Base-by-base conservation (phyloP, 768 basidiomycete species). In the Cyathus striatus region DNA sequence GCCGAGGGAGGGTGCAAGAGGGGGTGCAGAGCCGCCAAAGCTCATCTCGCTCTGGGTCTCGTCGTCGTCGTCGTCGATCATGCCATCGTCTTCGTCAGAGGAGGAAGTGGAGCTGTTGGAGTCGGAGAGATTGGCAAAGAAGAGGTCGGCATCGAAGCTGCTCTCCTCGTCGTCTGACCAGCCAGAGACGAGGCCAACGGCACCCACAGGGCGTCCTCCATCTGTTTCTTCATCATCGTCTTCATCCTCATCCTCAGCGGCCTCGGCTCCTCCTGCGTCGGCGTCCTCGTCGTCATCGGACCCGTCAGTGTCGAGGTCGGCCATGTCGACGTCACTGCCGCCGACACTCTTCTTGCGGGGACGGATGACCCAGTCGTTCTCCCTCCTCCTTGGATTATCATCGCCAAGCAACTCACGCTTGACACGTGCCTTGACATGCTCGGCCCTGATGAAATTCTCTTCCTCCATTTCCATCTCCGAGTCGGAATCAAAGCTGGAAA, bases 111-210 rank as follows among this genome's bases (percentile, higher is more conserved):
- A 57, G 37, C 47, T 41, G 25, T 72, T 75, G 1, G 73, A 61
- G 53, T 78, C 86, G 26, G 80, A 79, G 32, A 90, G 75, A 55
- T 88, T 84, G 43, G 83, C 79, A 54, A 91, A 90, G 65, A 91
- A 90, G 0, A 90, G 60, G 47, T 90, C 87, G 7, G 89, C 89
- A 51, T 91, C 89, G 52, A 88, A 86, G 46, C 74, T 78, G 2
- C 80, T 83, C 57, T 88, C 87, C 49, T 82, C 86, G 44, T 82
- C 84, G 16, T 85, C 83, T 30, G 83, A 83, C 87, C 86, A 91
- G 33, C 84, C 81, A 1, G 82, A 82, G 38, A 76, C 81, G 37
- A 86, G 71, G 38, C 83, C 85, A 30, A 75, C 73, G 53, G 81
- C 86, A 38, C 46, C 38, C 5, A 18, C 23, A 14, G 35, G 60